Evolutionary conservation across 345 rosid species (phyloP).

Genomic region (Aquilaria sinensis): DNA sequence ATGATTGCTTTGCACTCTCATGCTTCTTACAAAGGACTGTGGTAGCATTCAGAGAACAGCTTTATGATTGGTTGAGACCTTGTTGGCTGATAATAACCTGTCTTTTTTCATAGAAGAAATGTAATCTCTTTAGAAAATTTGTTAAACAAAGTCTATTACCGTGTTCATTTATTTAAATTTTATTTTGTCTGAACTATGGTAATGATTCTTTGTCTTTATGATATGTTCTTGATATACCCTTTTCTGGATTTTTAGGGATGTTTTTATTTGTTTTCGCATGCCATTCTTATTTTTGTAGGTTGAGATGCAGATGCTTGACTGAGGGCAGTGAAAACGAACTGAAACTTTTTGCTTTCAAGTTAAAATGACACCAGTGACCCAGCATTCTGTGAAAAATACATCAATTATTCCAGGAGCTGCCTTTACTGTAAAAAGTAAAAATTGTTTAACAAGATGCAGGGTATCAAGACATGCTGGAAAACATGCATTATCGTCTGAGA

Average conservation of each 20-base stretch:
- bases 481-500: slow-evolving; percentile 21
- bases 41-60: too few species aligned
- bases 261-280: slow-evolving; percentile 1
- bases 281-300: slow-evolving; percentile 23
- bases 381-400: slow-evolving; percentile 49
- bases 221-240: background rate
- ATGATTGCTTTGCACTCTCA: too few species aligned
- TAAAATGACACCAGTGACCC: slow-evolving; percentile 59
- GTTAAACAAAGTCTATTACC: background rate
- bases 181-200: slow-evolving; percentile 1
- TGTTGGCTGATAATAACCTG: too few species aligned
- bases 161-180: slow-evolving; percentile 8
- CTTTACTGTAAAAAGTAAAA: slow-evolving; percentile 33
- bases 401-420: slow-evolving; percentile 52
- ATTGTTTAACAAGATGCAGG: slow-evolving; percentile 36
- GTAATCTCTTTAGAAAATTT: slow-evolving; percentile 1
- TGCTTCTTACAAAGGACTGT: too few species aligned
- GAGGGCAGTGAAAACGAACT: slow-evolving; percentile 17
- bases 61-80: too few species aligned
- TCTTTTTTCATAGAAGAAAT: background rate
- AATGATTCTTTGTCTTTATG: background rate
- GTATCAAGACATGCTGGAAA: slow-evolving; percentile 38
- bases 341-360: slow-evolving; percentile 7
- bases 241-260: background rate
- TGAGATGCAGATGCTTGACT: slow-evolving; percentile 23